phyloP scores from a whole-genome alignment of 2,329 filamentous ascomycete species.

The Ascochyta fabae region DNA sequence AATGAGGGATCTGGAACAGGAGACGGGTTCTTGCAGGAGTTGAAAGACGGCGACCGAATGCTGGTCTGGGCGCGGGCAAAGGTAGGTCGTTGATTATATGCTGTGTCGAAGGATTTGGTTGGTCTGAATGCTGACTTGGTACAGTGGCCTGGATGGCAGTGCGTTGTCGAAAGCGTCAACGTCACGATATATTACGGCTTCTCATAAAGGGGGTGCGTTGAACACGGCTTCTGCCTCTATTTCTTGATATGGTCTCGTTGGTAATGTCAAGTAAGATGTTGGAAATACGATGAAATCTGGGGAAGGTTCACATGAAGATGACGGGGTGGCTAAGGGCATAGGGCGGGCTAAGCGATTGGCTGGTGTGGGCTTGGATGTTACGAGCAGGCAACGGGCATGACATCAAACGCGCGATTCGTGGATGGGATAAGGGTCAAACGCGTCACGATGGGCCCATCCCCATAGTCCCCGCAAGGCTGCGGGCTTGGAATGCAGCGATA shows the following conservation, averaged over 20 bases:
- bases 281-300: too few relatives aligned
- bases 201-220: background rate
- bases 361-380: conserved; percentile 3
- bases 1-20: conserved; percentile 38
- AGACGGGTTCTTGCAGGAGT: conserved; percentile 32
- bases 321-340: conserved; percentile 1
- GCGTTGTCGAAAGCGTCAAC: conserved; percentile 28
- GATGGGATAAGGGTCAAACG: conserved; percentile 18
- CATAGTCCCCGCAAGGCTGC: conserved; percentile 21
- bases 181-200: conserved; percentile 33
- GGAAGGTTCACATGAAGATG: too few relatives aligned
- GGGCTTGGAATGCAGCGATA: conserved; percentile 9
- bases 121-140: conserved; percentile 4
- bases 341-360: conserved; percentile 24
- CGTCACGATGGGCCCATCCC: conserved; percentile 15
- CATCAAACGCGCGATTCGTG: conserved; percentile 20
- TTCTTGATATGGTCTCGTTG: background rate
- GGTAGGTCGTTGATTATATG: conserved; percentile 19
- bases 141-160: conserved; percentile 42
- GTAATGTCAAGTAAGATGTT: too few relatives aligned
- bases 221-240: background rate
- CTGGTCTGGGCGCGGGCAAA: conserved; percentile 44
- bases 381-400: conserved; percentile 18
- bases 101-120: background rate
- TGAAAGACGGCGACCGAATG: conserved; percentile 37